Evolutionary conservation across 192 early-diverging fungal genomes (phyloP).

Genomic region (Coemansia sp.): DNA sequence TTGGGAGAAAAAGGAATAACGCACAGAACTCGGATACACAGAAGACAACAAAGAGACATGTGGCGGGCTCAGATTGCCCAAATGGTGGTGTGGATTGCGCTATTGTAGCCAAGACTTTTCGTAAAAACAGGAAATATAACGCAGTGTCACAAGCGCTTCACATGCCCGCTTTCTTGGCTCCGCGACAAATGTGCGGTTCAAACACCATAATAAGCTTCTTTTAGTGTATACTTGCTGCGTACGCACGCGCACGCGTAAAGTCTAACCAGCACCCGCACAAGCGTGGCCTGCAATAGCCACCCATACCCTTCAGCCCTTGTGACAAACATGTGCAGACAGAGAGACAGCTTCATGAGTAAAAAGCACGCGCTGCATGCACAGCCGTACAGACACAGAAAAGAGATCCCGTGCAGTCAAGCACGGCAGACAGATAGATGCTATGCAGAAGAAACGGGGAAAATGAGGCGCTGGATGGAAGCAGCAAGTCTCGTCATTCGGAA

Average conservation of each 20-base stretch:
- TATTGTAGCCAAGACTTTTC: not conserved
- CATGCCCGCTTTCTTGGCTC: not conserved
- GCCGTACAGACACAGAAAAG: not conserved
- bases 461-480: not conserved
- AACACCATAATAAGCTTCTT: too few relatives aligned
- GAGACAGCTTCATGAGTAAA: not conserved
- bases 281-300: not conserved
- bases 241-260: not conserved
- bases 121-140: not conserved
- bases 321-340: not conserved
- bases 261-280: not conserved
- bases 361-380: not conserved
- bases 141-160: not conserved
- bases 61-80: constrained; percentile 3
- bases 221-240: not conserved
- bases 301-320: not conserved
- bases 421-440: constrained; percentile 10
- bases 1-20: not conserved
- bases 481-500: not conserved
- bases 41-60: not conserved
- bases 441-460: constrained; percentile 26
- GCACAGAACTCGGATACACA: constrained; percentile 9
- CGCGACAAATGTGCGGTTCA: not conserved
- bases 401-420: not conserved
- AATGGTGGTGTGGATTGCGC: not conserved